Evolutionary conservation across 805 yeast species (phyloP).

Genomic region (Yamadazyma sp.): DNA sequence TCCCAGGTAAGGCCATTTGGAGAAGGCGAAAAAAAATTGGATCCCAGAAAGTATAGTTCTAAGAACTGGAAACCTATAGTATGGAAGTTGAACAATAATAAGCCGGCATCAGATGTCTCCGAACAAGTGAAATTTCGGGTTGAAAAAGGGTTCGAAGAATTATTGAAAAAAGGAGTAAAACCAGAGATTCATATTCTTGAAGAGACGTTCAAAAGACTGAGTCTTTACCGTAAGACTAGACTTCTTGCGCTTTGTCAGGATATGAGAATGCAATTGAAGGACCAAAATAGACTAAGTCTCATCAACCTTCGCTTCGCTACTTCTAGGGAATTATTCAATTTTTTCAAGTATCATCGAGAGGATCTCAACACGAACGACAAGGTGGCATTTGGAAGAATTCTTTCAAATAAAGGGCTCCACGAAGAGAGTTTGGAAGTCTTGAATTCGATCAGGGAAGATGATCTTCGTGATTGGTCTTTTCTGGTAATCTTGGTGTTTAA

Average conservation of each 20-base stretch:
- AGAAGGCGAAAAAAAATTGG: slow-evolving; percentile 6
- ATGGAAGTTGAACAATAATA: background rate
- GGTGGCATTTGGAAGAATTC: slow-evolving; percentile 28
- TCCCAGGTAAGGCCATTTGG: slow-evolving; percentile 11
- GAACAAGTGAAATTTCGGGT: slow-evolving; percentile 31
- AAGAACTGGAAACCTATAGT: slow-evolving; percentile 8
- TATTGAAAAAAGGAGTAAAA: slow-evolving; percentile 32
- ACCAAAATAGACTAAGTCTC: slow-evolving; percentile 23
- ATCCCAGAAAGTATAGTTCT: slow-evolving; percentile 14
- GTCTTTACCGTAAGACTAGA: slow-evolving; percentile 13
- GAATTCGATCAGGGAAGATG: slow-evolving; percentile 23
- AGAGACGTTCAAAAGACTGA: slow-evolving; percentile 30
- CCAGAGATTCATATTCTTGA: slow-evolving; percentile 35
- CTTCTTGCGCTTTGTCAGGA: slow-evolving; percentile 14
- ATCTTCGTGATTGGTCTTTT: slow-evolving; percentile 27
- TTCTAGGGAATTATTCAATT: slow-evolving; percentile 10
- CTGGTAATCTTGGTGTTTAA: slow-evolving; percentile 26
- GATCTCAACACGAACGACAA: slow-evolving; percentile 27
- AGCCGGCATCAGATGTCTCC: background rate
- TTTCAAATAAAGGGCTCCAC: slow-evolving; percentile 28
- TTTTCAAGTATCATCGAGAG: slow-evolving; percentile 10
- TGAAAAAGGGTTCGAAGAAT: slow-evolving; percentile 31
- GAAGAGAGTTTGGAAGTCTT: slow-evolving; percentile 22
- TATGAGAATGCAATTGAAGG: slow-evolving; percentile 13
- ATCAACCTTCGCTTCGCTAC: slow-evolving; percentile 22